phyloP scores from a whole-genome alignment of 768 basidiomycete species.

The Phlegmacium glaucopus region DNA sequence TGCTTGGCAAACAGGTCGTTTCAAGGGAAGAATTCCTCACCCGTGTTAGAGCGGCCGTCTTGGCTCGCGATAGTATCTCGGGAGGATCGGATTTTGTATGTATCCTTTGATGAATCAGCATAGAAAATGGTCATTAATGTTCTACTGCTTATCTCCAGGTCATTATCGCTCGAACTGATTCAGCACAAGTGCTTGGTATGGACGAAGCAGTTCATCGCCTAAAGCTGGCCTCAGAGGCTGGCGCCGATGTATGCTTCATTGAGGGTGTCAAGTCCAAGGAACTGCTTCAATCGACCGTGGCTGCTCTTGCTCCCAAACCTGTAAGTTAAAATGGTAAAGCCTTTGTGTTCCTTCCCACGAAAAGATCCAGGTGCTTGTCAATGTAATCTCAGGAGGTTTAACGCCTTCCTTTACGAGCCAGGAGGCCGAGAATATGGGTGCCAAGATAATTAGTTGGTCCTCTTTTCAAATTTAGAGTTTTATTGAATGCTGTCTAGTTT shows the following conservation, averaged over 20 bases:
- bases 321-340: constrained; percentile 27
- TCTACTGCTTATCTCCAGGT: constrained; percentile 40
- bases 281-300: constrained; percentile 60
- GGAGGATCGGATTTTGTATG: constrained; percentile 70
- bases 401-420: constrained; percentile 71
- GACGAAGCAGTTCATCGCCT: constrained; percentile 70
- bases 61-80: constrained; percentile 73
- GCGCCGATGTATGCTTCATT: constrained; percentile 82
- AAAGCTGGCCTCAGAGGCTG: constrained; percentile 67
- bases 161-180: constrained; percentile 75
- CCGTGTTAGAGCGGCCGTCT: constrained; percentile 79
- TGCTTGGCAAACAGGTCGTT: constrained; percentile 80
- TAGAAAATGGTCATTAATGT: too few species aligned
- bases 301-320: constrained; percentile 69
- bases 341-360: background rate
- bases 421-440: constrained; percentile 67
- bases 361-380: constrained; percentile 57
- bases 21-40: constrained; percentile 75
- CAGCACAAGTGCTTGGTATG: constrained; percentile 78
- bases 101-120: background rate
- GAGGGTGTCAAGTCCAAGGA: constrained; percentile 74
- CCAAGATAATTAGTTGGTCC: constrained; percentile 72
- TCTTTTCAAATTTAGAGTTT: background rate
- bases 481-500: constrained; percentile 47
- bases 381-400: constrained; percentile 76